A percentile compares a stretch with the other conserved stretches of the same genome.
These are phyloP conservation scores for Trypanosoma melophagium DNA, from an alignment of 208 protist genomes.

Conservation along the genomic window DNA sequence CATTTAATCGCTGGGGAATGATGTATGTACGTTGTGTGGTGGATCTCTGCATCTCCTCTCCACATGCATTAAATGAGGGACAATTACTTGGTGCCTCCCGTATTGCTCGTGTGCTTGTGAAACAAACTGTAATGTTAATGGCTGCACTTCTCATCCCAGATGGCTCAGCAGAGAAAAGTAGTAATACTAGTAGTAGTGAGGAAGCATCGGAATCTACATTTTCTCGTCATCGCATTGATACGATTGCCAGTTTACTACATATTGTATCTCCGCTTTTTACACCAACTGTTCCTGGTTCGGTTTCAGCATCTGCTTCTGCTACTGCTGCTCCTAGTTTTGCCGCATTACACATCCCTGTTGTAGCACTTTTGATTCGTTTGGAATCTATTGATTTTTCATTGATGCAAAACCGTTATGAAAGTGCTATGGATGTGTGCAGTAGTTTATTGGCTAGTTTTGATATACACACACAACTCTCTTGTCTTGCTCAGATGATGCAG, in stretches of 20 bases:
- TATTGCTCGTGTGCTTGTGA: conserved; percentile 42
- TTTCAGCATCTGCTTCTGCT: conserved; percentile 9
- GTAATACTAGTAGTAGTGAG: conserved; percentile 10
- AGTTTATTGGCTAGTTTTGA: conserved; percentile 80
- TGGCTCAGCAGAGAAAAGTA: conserved; percentile 1
- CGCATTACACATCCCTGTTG: conserved; percentile 76
- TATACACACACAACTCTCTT: conserved; percentile 77
- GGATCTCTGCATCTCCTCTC: conserved; percentile 55
- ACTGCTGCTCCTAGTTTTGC: background rate
- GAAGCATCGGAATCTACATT: conserved; percentile 24
- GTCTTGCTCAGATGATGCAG: conserved; percentile 77
- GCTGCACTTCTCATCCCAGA: conserved; percentile 51
- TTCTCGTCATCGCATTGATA: conserved; percentile 43
- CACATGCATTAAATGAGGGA: conserved; percentile 63
- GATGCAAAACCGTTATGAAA: conserved; percentile 48
- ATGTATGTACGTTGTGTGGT: conserved; percentile 44
- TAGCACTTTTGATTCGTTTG: conserved; percentile 80
- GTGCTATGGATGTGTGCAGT: conserved; percentile 74
- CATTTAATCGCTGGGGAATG: conserved; percentile 43
- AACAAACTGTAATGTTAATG: conserved; percentile 78
- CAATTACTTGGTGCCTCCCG: conserved; percentile 37
- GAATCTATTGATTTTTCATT: conserved; percentile 61
- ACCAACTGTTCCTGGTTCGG: conserved; percentile 7
- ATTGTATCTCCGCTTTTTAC: conserved; percentile 70
- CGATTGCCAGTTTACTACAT: conserved; percentile 68